phyloP scores from a whole-genome alignment of 768 basidiomycete species.

The Infundibulicybe gibba region DNA sequence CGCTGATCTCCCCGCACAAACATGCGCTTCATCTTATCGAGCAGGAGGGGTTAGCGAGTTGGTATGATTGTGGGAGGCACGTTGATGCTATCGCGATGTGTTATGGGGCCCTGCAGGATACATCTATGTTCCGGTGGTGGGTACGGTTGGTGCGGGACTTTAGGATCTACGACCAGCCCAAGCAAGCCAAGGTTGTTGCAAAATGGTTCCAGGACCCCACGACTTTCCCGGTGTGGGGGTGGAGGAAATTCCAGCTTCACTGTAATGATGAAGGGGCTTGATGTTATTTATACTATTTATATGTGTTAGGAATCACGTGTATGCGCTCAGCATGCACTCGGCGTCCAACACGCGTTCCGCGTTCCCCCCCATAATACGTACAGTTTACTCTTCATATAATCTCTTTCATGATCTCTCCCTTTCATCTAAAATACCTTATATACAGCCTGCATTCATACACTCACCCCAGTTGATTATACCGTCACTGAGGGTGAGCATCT shows the following conservation, averaged over 20 bases:
- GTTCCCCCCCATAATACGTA: no score
- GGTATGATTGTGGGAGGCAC: conserved; percentile 21
- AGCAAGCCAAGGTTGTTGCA: conserved; percentile 23
- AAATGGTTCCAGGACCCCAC: conserved; percentile 30
- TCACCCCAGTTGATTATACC: no score
- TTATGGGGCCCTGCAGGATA: conserved; percentile 35
- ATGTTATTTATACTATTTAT: no score
- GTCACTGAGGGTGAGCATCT: no score
- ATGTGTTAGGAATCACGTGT: no score
- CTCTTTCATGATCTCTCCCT: no score
- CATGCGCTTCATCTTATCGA: conserved; percentile 25
- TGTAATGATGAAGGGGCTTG: no score
- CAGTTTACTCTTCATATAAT: no score
- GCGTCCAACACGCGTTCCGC: no score
- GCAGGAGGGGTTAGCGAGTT: conserved; percentile 28
- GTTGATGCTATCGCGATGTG: conserved; percentile 36
- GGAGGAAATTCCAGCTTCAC: conserved; percentile 13
- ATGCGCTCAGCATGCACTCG: no score
- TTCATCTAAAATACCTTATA: no score
- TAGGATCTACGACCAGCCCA: conserved; percentile 11
- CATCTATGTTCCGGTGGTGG: conserved; percentile 30
- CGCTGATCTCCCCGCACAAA: conserved; percentile 26
- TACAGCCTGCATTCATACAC: no score
- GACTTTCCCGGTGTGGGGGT: conserved; percentile 33
- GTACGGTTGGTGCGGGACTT: conserved; percentile 21